These are phyloP conservation scores for Dunaliella primolecta DNA, from an alignment of 139 green algal species.

Conservation along the genomic window DNA sequence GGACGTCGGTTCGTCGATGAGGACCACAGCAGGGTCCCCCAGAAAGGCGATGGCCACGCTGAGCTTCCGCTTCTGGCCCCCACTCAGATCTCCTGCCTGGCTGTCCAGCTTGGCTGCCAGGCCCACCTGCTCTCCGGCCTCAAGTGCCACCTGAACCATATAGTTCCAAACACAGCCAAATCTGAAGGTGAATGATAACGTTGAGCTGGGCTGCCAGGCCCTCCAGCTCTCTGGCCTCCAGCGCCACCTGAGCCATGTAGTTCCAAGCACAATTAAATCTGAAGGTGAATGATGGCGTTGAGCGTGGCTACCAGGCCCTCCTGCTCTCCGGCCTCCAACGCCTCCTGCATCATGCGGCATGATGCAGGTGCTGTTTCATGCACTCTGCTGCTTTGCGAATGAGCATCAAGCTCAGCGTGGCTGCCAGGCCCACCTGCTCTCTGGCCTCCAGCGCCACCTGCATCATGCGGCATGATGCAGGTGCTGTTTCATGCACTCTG, in stretches of 20 bases:
- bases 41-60: conserved; percentile 77
- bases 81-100: conserved; percentile 60
- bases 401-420: too few relatives aligned
- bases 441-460: too few relatives aligned
- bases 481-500: too few relatives aligned
- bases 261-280: too few relatives aligned
- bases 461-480: too few relatives aligned
- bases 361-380: too few relatives aligned
- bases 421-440: conserved; percentile 37
- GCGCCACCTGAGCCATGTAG: neutral
- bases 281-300: too few relatives aligned
- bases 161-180: too few relatives aligned
- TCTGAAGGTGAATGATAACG: too few relatives aligned
- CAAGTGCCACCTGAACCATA: neutral
- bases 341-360: too few relatives aligned
- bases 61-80: conserved; percentile 76
- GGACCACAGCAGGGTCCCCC: conserved; percentile 58
- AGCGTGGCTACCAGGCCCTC: conserved; percentile 52
- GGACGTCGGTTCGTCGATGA: conserved; percentile 59
- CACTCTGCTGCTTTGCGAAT: too few relatives aligned
- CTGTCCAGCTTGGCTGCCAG: conserved; percentile 46
- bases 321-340: conserved; percentile 20
- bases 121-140: conserved; percentile 34
- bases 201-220: conserved; percentile 49
- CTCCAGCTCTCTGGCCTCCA: conserved; percentile 25